Percentiles rank a stretch among this genome's conserved stretches.
phyloP scores from a whole-genome alignment of 1,139 yeast genomes.

The Blastobotrys elegans region DNA sequence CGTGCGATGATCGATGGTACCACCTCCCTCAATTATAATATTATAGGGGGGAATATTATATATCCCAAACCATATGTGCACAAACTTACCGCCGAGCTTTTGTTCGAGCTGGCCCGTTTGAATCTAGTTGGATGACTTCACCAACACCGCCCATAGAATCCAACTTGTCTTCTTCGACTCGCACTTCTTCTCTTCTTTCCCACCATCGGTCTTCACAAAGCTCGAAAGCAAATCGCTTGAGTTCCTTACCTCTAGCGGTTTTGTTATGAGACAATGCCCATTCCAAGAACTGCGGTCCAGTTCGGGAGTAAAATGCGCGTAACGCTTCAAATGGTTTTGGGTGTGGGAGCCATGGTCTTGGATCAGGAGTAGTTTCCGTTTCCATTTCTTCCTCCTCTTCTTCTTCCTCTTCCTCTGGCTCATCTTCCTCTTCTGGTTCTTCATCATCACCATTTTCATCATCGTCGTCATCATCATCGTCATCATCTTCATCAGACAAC shows the following conservation, averaged over 20 bases:
- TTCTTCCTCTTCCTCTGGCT: conserved; percentile 52
- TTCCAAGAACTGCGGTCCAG: conserved; percentile 80
- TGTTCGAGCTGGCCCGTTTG: conserved; percentile 43
- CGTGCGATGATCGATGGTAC: background rate
- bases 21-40: too few relatives aligned
- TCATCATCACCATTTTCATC: conserved; percentile 56
- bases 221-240: conserved; percentile 86
- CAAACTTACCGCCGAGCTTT: conserved; percentile 25
- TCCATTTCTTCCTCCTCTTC: conserved; percentile 57
- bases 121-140: conserved; percentile 77
- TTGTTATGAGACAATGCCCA: conserved; percentile 76
- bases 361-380: conserved; percentile 60
- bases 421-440: conserved; percentile 47
- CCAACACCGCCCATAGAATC: conserved; percentile 93
- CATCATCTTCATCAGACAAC: conserved; percentile 51
- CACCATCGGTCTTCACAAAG: conserved; percentile 94
- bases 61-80: too few relatives aligned
- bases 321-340: conserved; percentile 91
- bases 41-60: too few relatives aligned
- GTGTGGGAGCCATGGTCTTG: conserved; percentile 94
- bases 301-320: conserved; percentile 77
- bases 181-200: conserved; percentile 94
- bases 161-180: conserved; percentile 79
- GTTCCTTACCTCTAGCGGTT: conserved; percentile 84
- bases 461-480: conserved; percentile 62